phyloP scores from a whole-genome alignment of 441 rosid species.

The Euphorbia neoarborescens region DNA sequence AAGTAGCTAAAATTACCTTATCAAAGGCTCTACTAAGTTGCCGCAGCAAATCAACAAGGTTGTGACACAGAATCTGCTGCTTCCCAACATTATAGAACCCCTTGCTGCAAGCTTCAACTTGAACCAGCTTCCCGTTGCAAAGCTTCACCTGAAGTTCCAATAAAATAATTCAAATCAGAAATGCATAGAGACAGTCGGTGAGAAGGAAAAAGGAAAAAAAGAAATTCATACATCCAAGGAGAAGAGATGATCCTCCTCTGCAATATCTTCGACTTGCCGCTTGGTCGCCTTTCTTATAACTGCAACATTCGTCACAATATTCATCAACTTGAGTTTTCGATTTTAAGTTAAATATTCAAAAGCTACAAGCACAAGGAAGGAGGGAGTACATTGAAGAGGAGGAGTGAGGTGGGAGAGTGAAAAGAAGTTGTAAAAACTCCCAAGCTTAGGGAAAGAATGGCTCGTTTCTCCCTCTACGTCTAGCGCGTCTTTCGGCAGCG shows the following conservation, averaged over 20 bases:
- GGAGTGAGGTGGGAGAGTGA: slow-evolving; percentile 54
- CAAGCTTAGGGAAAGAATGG: slow-evolving; percentile 54
- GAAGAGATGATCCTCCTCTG: slow-evolving; percentile 66
- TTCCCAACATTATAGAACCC: slow-evolving; percentile 74
- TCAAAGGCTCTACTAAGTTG: slow-evolving; percentile 86
- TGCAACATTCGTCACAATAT: slow-evolving; percentile 28
- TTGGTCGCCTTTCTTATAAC: slow-evolving; percentile 54
- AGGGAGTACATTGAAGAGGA: slow-evolving; percentile 57
- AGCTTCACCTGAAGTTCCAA: slow-evolving; percentile 61
- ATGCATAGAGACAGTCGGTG: not conserved
- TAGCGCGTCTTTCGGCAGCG: slow-evolving; percentile 20
- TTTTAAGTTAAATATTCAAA: slow-evolving; percentile 2
- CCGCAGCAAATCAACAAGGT: slow-evolving; percentile 81
- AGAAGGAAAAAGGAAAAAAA: not conserved
- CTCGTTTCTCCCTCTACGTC: slow-evolving; percentile 37
- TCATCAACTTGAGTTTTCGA: slow-evolving; percentile 11
- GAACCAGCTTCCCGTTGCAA: slow-evolving; percentile 81
- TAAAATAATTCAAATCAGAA: not conserved
- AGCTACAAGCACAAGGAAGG: slow-evolving; percentile 4
- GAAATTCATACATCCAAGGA: slow-evolving; percentile 61
- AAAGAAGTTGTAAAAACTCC: slow-evolving; percentile 58
- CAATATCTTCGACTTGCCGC: slow-evolving; percentile 50
- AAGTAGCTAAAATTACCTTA: slow-evolving; percentile 37
- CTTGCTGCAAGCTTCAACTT: slow-evolving; percentile 65
- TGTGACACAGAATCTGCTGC: slow-evolving; percentile 62